These are phyloP conservation scores for Xenosphaeropsis pyriputrescens DNA, from an alignment of 2,329 filamentous ascomycete species.

Conservation along the genomic window DNA sequence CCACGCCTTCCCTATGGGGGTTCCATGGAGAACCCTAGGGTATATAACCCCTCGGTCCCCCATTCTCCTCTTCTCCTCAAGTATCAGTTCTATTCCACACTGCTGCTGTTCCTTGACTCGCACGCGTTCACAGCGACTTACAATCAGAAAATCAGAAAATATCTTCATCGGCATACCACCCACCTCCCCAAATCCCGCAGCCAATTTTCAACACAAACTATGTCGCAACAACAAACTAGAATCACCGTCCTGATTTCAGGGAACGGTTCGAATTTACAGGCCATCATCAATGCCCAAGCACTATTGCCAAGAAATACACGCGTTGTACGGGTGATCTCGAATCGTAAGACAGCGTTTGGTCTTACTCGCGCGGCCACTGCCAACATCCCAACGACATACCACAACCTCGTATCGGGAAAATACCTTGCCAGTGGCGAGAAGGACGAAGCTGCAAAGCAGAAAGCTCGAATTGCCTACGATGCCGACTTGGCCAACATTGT, in stretches of 20 bases:
- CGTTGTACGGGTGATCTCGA: slow-evolving; percentile 50
- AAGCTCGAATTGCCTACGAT: slow-evolving; percentile 47
- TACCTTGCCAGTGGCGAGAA: slow-evolving; percentile 22
- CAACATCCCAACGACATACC: slow-evolving; percentile 46
- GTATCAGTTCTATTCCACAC: too few relatives aligned
- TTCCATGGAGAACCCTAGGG: too few relatives aligned
- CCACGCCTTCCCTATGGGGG: too few relatives aligned
- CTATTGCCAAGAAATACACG: slow-evolving; percentile 27
- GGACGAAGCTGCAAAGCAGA: slow-evolving; percentile 25
- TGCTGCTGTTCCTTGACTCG: too few relatives aligned
- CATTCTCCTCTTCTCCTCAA: too few relatives aligned
- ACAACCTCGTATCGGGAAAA: slow-evolving; percentile 53
- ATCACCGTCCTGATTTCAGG: slow-evolving; percentile 51
- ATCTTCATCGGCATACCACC: too few relatives aligned
- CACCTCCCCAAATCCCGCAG: too few relatives aligned
- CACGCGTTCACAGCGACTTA: too few relatives aligned
- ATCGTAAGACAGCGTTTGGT: slow-evolving; percentile 49
- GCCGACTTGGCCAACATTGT: slow-evolving; percentile 49
- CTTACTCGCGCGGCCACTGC: slow-evolving; percentile 43
- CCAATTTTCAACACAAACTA: too few relatives aligned
- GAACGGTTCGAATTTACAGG: slow-evolving; percentile 58
- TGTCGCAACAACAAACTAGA: slow-evolving; percentile 8
- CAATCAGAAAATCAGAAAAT: too few relatives aligned
- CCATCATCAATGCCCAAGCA: slow-evolving; percentile 32
- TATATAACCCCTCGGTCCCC: too few relatives aligned